Evolutionary conservation across 2,329 filamentous ascomycete genomes (phyloP).

Genomic region (Alternaria brassicae): DNA sequence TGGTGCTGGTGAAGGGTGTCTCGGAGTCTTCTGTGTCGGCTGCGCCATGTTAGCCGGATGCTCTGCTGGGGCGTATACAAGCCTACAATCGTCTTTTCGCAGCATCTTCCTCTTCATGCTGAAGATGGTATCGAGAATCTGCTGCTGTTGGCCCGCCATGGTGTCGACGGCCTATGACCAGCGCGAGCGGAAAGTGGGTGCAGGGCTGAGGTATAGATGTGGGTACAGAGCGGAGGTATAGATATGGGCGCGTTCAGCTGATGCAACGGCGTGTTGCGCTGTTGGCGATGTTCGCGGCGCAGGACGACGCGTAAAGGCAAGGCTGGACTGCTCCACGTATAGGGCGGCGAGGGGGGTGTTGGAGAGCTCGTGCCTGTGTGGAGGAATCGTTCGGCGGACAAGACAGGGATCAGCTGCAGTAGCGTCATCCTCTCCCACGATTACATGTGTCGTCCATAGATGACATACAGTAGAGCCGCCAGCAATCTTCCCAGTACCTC

Average conservation of each 20-base stretch:
- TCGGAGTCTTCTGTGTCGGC: conserved; percentile 80
- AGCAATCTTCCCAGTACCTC: conserved; percentile 4
- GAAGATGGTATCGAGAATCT: conserved; percentile 51
- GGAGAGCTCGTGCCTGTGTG: conserved; percentile 12
- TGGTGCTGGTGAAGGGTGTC: conserved; percentile 73
- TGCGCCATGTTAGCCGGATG: conserved; percentile 48
- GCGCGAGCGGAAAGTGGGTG: conserved; percentile 25
- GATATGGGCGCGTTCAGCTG: conserved; percentile 3
- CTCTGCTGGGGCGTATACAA: neutral
- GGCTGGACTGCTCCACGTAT: neutral
- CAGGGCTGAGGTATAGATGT: neutral
- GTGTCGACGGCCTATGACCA: conserved; percentile 28
- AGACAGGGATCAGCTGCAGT: conserved; percentile 13
- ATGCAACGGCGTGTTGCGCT: neutral
- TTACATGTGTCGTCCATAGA: conserved; percentile 8
- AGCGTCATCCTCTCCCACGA: conserved; percentile 6
- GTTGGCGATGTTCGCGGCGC: neutral
- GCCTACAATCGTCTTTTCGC: conserved; percentile 46
- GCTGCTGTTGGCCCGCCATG: conserved; percentile 52
- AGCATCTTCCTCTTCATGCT: conserved; percentile 49
- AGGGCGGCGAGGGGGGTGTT: neutral
- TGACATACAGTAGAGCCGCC: conserved; percentile 5
- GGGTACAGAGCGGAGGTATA: neutral
- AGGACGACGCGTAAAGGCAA: conserved; percentile 4
- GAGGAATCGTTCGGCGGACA: conserved; percentile 7